phyloP scores from a whole-genome alignment of 306 rosid genomes.

The Arachis hypogaea region DNA sequence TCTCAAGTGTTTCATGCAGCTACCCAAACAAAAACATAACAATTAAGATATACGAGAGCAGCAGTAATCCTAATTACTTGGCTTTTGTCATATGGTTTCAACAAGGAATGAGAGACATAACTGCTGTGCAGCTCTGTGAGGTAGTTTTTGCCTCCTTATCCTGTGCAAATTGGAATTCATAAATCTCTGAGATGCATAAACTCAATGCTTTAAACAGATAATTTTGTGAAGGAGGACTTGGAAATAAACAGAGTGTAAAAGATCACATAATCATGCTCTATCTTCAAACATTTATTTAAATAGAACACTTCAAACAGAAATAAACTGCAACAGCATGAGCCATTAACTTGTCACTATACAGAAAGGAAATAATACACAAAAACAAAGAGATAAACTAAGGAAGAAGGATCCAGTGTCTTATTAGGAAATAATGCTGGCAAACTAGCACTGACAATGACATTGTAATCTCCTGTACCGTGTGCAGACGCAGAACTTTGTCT shows the following conservation, averaged over 20 bases:
- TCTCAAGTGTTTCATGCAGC: constrained; percentile 80
- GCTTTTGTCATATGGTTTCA: constrained; percentile 87
- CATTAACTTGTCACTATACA: background rate
- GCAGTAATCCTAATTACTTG: constrained; percentile 70
- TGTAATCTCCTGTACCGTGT: constrained; percentile 24
- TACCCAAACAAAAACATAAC: constrained; percentile 80
- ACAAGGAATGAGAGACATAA: constrained; percentile 85
- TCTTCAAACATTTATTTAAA: background rate
- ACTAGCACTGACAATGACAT: background rate
- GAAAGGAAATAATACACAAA: constrained; percentile 13
- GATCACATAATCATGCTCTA: background rate
- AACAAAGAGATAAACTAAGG: constrained; percentile 11
- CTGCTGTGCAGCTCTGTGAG: constrained; percentile 93
- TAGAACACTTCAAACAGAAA: background rate
- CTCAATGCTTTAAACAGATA: background rate
- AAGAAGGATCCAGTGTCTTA: background rate
- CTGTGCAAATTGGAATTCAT: constrained; percentile 14
- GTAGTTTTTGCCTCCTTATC: constrained; percentile 45
- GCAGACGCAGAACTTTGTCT: constrained; percentile 70
- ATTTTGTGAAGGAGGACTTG: background rate
- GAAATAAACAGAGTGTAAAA: background rate
- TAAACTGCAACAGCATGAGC: constrained; percentile 13
- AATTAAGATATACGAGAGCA: constrained; percentile 76
- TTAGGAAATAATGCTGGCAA: background rate
- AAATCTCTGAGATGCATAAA: constrained; percentile 9